Percentiles rank a stretch among this genome's conserved stretches.
phyloP scores from a whole-genome alignment of 768 basidiomycete species.

The Russula lepida region DNA sequence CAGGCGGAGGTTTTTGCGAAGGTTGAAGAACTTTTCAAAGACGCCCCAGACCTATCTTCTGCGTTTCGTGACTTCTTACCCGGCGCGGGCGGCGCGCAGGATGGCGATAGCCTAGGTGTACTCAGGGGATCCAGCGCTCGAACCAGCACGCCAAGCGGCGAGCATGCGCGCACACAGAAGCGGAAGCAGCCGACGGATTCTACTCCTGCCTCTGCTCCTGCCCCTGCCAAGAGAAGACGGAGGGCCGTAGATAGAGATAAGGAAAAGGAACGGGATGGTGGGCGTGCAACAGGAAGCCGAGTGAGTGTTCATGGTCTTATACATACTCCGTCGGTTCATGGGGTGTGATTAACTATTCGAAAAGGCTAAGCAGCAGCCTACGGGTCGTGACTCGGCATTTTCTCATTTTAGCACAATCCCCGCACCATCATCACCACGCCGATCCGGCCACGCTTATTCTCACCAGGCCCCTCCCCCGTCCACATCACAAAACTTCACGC shows the following conservation, averaged over 20 bases:
- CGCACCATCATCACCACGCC: conserved; percentile 26
- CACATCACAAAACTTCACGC: not conserved
- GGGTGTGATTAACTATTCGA: conserved; percentile 1
- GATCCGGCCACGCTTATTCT: conserved; percentile 16
- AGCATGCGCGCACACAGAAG: conserved; percentile 35
- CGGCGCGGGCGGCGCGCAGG: conserved; percentile 22
- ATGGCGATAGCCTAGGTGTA: conserved; percentile 3
- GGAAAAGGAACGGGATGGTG: conserved; percentile 28
- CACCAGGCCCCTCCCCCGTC: conserved; percentile 16
- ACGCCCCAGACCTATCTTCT: conserved; percentile 62
- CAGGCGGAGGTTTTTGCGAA: conserved; percentile 63
- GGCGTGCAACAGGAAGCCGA: conserved; percentile 17
- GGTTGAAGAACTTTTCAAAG: conserved; percentile 63
- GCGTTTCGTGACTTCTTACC: conserved; percentile 75
- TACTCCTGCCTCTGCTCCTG: conserved; percentile 23
- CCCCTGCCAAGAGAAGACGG: conserved; percentile 64
- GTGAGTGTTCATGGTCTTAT: conserved; percentile 11
- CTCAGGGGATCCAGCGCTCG: conserved; percentile 21
- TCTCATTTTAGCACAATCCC: conserved; percentile 25
- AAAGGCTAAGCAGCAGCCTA: conserved; percentile 25
- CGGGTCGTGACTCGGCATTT: conserved; percentile 23
- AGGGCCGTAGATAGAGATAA: conserved; percentile 42
- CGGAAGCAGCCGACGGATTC: conserved; percentile 25
- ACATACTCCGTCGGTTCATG: not conserved
- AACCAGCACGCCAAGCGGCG: conserved; percentile 24